Evolutionary conservation across 1,139 yeast species (phyloP), one percentile per base, ranked within the genome.

Genomic region (Hanseniaspora gamundiae): DNA sequence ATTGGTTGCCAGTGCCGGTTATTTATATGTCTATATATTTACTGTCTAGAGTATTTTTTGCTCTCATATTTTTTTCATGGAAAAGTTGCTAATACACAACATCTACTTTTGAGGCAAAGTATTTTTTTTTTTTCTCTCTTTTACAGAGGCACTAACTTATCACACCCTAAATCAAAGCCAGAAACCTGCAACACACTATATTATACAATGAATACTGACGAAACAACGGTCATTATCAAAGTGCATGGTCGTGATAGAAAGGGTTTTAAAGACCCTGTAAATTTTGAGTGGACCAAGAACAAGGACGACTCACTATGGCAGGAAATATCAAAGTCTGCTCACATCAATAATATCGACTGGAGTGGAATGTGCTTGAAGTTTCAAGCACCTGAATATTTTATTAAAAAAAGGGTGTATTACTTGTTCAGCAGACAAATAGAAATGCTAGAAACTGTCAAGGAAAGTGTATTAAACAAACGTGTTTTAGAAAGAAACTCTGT

Each of bases 281-380:
- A 52, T 8, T 70, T 67, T 35, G 62, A 61, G 26, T 71, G 76
- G 76, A 59, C 60, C 47, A 46, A 56, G 6, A 54, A 53, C 17
- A 68, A 68, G 50, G 74, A 70, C 48, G 57, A 55, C 29, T 58
- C 60, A 40, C 57, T 71, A 10, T 69, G 75, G 73, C 55, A 57
- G 13, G 55, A 59, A 36, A 56, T 71, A 9, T 64, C 71, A 2
- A 54, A 61, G 30, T 46, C 64, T 6, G 56, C 57, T 40, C 59
- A 58, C 35, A 51, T 61, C 14, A 56, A 62, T 17, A 68, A 67
- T 21, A 61, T 69, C 10, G 65, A 69, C 44, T 71, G 75, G 67
- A 47, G 48, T 46, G 49, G 45, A 11, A 45, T 59, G 5, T 47
- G 58, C 3, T 46, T 47, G n/a, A 49, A 49, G 2, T 44, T 59